These are phyloP conservation scores for Suillus placidus DNA, from an alignment of 768 basidiomycete species.

Conservation along the genomic window DNA sequence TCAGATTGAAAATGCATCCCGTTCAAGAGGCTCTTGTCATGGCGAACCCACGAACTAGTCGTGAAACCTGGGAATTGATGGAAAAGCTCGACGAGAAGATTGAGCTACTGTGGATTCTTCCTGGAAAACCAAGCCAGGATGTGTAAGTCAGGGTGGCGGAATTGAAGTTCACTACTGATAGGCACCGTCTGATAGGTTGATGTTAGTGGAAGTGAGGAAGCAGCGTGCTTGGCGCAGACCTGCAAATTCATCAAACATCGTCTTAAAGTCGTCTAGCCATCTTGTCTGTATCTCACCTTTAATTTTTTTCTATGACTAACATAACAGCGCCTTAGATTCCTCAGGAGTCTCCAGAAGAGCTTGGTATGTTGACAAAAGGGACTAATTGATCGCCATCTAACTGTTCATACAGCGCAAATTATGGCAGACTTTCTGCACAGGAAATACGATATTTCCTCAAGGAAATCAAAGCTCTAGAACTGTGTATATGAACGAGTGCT, in stretches of 20 bases:
- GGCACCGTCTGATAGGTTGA: constrained; percentile 15
- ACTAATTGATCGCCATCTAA: background rate
- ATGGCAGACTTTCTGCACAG: background rate
- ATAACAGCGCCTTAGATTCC: constrained; percentile 21
- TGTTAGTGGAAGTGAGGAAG: constrained; percentile 10
- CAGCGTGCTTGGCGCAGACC: constrained; percentile 34
- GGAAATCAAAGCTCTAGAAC: background rate
- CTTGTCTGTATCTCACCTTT: constrained; percentile 23
- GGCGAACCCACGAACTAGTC: constrained; percentile 38
- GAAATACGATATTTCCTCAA: background rate
- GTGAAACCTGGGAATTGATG: constrained; percentile 33
- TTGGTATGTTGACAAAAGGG: constrained; percentile 22
- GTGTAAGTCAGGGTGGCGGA: background rate
- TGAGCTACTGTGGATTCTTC: constrained; percentile 33
- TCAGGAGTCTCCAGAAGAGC: constrained; percentile 33
- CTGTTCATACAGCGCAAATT: background rate
- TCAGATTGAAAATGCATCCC: constrained; percentile 65
- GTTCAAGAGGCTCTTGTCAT: constrained; percentile 70
- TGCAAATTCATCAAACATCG: constrained; percentile 28
- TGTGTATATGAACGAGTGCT: background rate
- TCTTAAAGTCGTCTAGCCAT: constrained; percentile 31
- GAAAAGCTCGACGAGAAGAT: constrained; percentile 30
- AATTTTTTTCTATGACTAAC: background rate
- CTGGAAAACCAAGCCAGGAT: constrained; percentile 18
- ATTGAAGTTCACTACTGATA: background rate